Base-by-base conservation (phyloP, 2,329 filamentous ascomycete species). In the Calonectria crousiana region DNA sequence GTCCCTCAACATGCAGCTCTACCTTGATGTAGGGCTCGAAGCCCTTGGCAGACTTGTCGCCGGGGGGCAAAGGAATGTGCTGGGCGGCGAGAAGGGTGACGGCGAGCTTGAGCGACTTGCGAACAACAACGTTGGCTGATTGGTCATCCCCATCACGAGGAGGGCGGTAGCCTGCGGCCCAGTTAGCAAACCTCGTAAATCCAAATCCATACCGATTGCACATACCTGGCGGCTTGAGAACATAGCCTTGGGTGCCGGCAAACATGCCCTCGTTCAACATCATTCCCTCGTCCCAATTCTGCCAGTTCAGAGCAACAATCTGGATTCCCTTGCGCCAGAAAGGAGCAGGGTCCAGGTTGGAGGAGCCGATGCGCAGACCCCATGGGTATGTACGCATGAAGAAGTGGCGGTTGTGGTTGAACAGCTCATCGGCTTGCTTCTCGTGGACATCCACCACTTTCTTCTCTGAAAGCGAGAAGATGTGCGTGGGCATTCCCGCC, bases 181-280 rank as follows among this genome's bases (percentile, higher is more conserved):
- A 38, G 62, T 76, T 60, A 75, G 56, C 9, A 67, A 14, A 34
- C 5, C n/a, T 10, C 26, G 8, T 26, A 41, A 28, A 26, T 18
- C 5, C 28, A 14, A 14, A 32, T 32, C 16, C 20, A 26, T 32
- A 10, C 13, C 41, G n/a, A 26, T 34, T 26, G 18, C 8, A 74
- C 80, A 53, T 81, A 88, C 93, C 94, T 76, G 90, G 86, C 0
- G 96, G 96, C 84, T 98, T 98, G 51, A 98, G 88, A 2, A 97
- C 92, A 87, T 95, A 98, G 28, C 96, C 96, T n/a, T 89, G 89
- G 0, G 94, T 95, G 14, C 93, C 94, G 2, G 92, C 90, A 84
- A 98, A 98, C 95, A 98, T 97, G 78, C 92, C 96, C 81, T 97
- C 93, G 82, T 98, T 98, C 18, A 98, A 90, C 96, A 98, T 98